These are phyloP conservation scores for Mycena maculata DNA, from an alignment of 768 basidiomycete species.

Conservation along the genomic window DNA sequence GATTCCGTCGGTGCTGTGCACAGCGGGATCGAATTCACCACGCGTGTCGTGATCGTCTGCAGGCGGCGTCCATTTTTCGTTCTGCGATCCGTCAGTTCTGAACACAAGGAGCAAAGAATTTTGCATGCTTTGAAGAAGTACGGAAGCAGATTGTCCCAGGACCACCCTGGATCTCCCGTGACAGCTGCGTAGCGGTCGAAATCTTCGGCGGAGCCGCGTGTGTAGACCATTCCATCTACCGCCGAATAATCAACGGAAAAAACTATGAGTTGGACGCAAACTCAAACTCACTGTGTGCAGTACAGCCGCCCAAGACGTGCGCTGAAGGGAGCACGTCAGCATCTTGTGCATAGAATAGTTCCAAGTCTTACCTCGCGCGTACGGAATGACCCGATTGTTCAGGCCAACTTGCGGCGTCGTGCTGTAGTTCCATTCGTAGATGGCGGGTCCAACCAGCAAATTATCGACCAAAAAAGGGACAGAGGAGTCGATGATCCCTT, in stretches of 20 bases:
- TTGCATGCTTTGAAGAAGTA: conserved; percentile 14
- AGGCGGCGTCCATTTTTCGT: conserved; percentile 6
- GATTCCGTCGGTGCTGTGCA: conserved; percentile 6
- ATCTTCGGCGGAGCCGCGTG: not conserved
- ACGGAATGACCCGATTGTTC: conserved; percentile 1
- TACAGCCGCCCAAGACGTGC: conserved; percentile 4
- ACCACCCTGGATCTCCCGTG: conserved; percentile 2
- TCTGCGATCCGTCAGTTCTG: not conserved
- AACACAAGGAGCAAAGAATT: not conserved
- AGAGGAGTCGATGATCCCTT: conserved; percentile 2
- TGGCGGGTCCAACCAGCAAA: not conserved
- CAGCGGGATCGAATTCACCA: conserved; percentile 5
- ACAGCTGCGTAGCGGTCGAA: not conserved
- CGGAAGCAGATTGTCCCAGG: conserved; percentile 7
- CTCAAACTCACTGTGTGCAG: conserved; percentile 6
- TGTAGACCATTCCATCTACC: conserved; percentile 10
- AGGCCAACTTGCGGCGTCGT: conserved; percentile 6
- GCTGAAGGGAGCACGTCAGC: conserved; percentile 2
- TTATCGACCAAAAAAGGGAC: conserved; percentile 8
- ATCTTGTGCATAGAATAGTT: not conserved
- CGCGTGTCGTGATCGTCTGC: conserved; percentile 3
- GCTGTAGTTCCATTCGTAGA: conserved; percentile 13
- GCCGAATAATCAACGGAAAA: not conserved
- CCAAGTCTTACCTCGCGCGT: conserved; percentile 2
- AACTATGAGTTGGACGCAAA: not conserved